Evolutionary conservation across 2,329 filamentous ascomycete species (phyloP).

Genomic region (Aureobasidium musti): DNA sequence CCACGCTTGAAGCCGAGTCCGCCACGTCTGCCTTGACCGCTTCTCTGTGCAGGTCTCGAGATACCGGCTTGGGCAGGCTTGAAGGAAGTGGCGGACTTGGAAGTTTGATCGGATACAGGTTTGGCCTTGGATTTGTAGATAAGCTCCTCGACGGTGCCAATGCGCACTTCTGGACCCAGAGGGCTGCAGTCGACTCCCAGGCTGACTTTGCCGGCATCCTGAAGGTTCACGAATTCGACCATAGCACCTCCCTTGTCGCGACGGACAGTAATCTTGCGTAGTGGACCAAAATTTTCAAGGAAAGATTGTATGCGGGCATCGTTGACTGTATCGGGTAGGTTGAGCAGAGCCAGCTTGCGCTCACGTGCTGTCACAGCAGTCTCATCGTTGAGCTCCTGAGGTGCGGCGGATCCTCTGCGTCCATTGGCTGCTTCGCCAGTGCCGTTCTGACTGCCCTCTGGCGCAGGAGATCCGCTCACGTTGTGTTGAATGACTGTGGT

Average conservation of each 20-base stretch:
- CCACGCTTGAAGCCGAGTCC: conserved; percentile 54
- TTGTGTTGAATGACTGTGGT: conserved; percentile 30
- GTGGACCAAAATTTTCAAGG: conserved; percentile 67
- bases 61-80: conserved; percentile 40
- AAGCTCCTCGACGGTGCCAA: conserved; percentile 57
- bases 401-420: conserved; percentile 37
- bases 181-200: conserved; percentile 47
- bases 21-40: conserved; percentile 48
- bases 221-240: conserved; percentile 73
- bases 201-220: conserved; percentile 71
- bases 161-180: conserved; percentile 45
- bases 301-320: conserved; percentile 76
- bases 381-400: conserved; percentile 31
- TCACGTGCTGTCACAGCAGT: conserved; percentile 45
- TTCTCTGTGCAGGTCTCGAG: conserved; percentile 49
- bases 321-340: conserved; percentile 89
- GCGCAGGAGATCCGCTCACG: conserved; percentile 20
- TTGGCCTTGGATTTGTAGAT: conserved; percentile 46
- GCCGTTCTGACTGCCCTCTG: conserved; percentile 31
- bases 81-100: conserved; percentile 36
- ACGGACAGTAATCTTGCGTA: conserved; percentile 76
- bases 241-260: conserved; percentile 83
- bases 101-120: conserved; percentile 38
- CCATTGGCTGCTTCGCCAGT: conserved; percentile 21
- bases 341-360: conserved; percentile 78